Base-by-base conservation (phyloP, 192 early-diverging fungal genomes). In the Backusella mclennaniae region DNA sequence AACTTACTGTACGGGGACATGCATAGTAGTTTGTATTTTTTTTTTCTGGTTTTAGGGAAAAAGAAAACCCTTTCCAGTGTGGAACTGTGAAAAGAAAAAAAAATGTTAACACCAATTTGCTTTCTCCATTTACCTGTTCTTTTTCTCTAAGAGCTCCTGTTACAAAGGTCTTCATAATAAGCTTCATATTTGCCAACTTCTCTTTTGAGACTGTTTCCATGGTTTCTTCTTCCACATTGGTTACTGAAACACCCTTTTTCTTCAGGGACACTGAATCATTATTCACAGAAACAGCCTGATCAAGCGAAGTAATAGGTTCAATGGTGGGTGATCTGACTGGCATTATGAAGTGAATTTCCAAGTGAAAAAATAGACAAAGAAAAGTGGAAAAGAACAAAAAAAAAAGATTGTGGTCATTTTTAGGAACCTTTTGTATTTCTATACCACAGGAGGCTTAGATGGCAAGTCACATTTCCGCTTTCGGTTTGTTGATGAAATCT, bases 81-180 rank as follows among this genome's bases (percentile, higher is more conserved):
- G 38, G 38, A 69, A 69, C 68, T 69, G 38, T 35, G 4, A 29
- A 41, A 69, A 35, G 35, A 69, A 69, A 69, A 21, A 26, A 14
- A 36, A 23, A 39, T 41, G 31, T 69, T 36, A 38, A 38, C 6
- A 23, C 7, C 4, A 35, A 35, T 35, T 68, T 68, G 31, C 2
- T 35, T 69, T 69, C 21, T 41, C 7, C n/a, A 41, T 73, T 79
- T 75, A 79, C 78, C 78, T 79, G 78, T 23, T 68, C 73, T 36
- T 79, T 63, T 33, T 79, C 78, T 23, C 78, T 42, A 17, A 79
- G 68, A 15, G 78, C 78, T 21, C 78, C 78, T 75, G 69, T 46
- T 8, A 79, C 67, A 71, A 74, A 79, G 6, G 63, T 70, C 35
- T 75, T 79, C 73, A 79, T 79, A 67, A 79, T 79, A 4, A 79